Percentiles rank a stretch among this genome's conserved stretches.
These are phyloP conservation scores for Lodderomyces parapsilosis DNA, from an alignment of 1,139 yeast genomes.

Conservation along the genomic window DNA sequence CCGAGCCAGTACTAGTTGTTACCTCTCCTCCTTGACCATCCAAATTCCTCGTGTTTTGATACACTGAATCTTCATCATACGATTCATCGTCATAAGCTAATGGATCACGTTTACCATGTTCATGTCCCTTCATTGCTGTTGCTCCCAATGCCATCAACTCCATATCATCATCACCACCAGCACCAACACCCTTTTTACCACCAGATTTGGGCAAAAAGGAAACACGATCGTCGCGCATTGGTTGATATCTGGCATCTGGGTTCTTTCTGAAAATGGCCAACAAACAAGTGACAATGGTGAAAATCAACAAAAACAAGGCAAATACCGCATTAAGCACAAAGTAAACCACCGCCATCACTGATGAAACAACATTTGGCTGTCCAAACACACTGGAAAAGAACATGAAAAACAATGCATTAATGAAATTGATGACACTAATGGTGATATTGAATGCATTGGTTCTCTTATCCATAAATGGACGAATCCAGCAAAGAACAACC, in stretches of 20 bases:
- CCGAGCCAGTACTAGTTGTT: conserved; percentile 4
- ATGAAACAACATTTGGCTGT: conserved; percentile 83
- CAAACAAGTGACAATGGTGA: conserved; percentile 84
- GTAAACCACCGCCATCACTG: conserved; percentile 91
- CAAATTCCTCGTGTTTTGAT: conserved; percentile 6
- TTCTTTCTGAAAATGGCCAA: conserved; percentile 83
- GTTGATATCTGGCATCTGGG: conserved; percentile 95
- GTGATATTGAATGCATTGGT: conserved; percentile 90
- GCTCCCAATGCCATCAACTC: conserved; percentile 89
- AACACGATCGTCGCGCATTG: conserved; percentile 95
- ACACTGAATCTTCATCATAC: conserved; percentile 24
- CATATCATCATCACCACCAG: conserved; percentile 49
- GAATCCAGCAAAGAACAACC: conserved; percentile 59
- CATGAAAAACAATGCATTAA: conserved; percentile 82
- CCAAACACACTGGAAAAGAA: conserved; percentile 84
- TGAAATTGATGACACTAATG: conserved; percentile 72
- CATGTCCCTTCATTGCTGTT: conserved; percentile 82
- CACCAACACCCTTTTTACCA: conserved; percentile 42
- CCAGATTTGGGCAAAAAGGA: conserved; percentile 73
- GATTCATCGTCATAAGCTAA: conserved; percentile 33
- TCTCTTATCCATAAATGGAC: conserved; percentile 94
- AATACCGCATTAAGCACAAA: conserved; percentile 87
- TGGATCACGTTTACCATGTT: conserved; percentile 34
- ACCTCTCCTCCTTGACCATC: conserved; percentile 5
- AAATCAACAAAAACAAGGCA: conserved; percentile 76